Percentiles rank a stretch among this genome's conserved stretches.
phyloP scores from a whole-genome alignment of 441 rosid species.

The Rhodomyrtus psidioides region DNA sequence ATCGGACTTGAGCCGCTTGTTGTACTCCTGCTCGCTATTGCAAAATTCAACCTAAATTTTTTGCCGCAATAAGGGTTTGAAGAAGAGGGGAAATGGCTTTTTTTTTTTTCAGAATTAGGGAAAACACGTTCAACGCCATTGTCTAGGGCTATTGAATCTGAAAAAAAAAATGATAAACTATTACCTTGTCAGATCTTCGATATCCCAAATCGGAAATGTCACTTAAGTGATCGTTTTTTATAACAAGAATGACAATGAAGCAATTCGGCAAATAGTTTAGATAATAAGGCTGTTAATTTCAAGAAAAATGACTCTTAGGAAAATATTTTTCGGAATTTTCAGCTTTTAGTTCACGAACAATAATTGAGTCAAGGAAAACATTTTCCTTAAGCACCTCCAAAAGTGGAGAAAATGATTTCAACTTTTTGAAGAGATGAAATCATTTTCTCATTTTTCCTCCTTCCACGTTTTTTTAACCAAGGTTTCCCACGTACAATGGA shows the following conservation, averaged over 20 bases:
- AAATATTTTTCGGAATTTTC: too few species aligned
- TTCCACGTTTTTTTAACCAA: too few species aligned
- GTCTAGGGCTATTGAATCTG: not conserved
- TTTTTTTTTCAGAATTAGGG: not conserved
- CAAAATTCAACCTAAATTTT: not conserved
- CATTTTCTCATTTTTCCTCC: too few species aligned
- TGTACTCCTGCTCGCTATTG: not conserved
- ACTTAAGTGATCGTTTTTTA: not conserved
- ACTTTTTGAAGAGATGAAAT: too few species aligned
- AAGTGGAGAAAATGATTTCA: too few species aligned
- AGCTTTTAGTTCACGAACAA: too few species aligned
- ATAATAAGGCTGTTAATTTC: too few species aligned
- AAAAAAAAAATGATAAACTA: not conserved
- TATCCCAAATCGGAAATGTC: fast-evolving
- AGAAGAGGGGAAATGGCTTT: not conserved
- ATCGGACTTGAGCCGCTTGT: not conserved
- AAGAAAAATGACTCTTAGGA: too few species aligned
- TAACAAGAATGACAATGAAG: not conserved
- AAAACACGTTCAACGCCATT: not conserved
- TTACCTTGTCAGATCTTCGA: not conserved
- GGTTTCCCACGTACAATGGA: too few species aligned
- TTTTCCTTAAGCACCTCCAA: too few species aligned
- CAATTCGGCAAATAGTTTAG: not conserved
- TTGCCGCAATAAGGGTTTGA: not conserved
- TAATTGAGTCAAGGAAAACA: too few species aligned